Percentiles rank a stretch among this genome's conserved stretches.
Evolutionary conservation across 345 rosid species (phyloP).

Genomic region (Sonneratia alba): DNA sequence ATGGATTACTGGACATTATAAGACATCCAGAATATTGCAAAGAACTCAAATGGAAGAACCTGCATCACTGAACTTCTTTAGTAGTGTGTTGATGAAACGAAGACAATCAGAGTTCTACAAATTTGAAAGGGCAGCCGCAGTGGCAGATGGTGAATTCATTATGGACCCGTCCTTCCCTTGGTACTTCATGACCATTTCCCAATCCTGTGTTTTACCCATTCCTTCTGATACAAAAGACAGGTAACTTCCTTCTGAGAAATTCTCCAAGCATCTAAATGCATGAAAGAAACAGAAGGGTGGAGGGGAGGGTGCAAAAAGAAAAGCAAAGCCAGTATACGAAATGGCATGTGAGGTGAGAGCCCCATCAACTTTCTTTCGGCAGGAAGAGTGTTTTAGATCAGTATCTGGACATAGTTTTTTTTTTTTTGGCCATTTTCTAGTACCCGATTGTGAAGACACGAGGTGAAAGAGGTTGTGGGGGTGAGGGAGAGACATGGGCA

Average conservation of each 20-base stretch:
- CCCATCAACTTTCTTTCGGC: no score
- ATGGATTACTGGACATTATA: not conserved
- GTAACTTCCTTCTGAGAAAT: slow-evolving; percentile 41
- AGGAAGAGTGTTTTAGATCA: not conserved
- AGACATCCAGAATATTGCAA: not conserved
- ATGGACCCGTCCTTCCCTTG: slow-evolving; percentile 69
- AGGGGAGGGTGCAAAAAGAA: not conserved
- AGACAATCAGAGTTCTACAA: slow-evolving; percentile 48
- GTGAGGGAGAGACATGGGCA: not conserved
- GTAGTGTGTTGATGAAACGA: slow-evolving; percentile 38
- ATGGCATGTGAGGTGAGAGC: not conserved
- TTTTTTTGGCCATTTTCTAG: not conserved
- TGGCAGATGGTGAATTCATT: slow-evolving; percentile 80
- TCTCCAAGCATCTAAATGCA: slow-evolving; percentile 20
- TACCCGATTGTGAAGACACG: slow-evolving; percentile 2
- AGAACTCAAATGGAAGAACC: slow-evolving; percentile 24
- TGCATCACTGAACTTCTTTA: slow-evolving; percentile 60
- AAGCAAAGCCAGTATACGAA: not conserved
- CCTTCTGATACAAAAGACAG: slow-evolving; percentile 65
- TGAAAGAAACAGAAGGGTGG: not conserved
- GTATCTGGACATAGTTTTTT: not conserved
- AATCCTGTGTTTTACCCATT: slow-evolving; percentile 39
- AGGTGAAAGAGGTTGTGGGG: not conserved
- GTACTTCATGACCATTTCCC: slow-evolving; percentile 56
- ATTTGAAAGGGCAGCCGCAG: slow-evolving; percentile 63